Evolutionary conservation across 1,284 basidiomycete genomes (phyloP).

Genomic region (Mycena citricolor): DNA sequence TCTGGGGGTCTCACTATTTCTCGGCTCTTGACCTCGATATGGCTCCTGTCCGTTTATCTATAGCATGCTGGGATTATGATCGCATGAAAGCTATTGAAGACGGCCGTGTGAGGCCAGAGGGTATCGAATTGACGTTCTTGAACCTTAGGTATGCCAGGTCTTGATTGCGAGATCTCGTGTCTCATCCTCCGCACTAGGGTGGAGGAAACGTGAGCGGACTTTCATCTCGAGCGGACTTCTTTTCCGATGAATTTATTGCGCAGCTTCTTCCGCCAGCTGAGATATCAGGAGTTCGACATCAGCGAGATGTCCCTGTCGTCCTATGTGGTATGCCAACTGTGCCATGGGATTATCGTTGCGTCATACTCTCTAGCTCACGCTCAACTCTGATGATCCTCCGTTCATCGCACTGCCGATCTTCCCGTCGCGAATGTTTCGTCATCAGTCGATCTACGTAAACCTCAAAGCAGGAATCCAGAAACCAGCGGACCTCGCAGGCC

Average conservation of each 20-base stretch:
- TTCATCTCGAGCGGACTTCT: too few species aligned
- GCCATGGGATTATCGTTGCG: too few species aligned
- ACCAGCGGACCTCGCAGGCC: conserved; percentile 18
- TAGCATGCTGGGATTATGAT: conserved; percentile 24
- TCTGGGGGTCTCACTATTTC: too few species aligned
- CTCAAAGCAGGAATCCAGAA: conserved; percentile 19
- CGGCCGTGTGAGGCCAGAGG: conserved; percentile 22
- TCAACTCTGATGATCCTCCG: conserved; percentile 16
- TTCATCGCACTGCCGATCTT: conserved; percentile 23
- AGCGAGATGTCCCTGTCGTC: conserved; percentile 21
- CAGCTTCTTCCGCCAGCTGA: conserved; percentile 23
- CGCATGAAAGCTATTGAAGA: conserved; percentile 23
- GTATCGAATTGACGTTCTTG: conserved; percentile 21
- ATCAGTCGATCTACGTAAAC: conserved; percentile 24
- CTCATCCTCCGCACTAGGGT: too few species aligned
- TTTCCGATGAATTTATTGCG: background rate
- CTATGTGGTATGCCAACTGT: conserved; percentile 20
- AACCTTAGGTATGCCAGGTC: conserved; percentile 11
- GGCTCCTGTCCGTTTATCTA: conserved; percentile 20
- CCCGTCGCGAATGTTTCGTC: conserved; percentile 22
- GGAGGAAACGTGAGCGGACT: conserved; percentile 20
- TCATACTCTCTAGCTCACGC: too few species aligned
- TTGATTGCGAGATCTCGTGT: too few species aligned
- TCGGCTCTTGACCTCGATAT: conserved; percentile 9
- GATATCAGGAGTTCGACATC: conserved; percentile 22